Base-by-base conservation (phyloP, 345 rosid species). In the Sisymbrium altissimum region DNA sequence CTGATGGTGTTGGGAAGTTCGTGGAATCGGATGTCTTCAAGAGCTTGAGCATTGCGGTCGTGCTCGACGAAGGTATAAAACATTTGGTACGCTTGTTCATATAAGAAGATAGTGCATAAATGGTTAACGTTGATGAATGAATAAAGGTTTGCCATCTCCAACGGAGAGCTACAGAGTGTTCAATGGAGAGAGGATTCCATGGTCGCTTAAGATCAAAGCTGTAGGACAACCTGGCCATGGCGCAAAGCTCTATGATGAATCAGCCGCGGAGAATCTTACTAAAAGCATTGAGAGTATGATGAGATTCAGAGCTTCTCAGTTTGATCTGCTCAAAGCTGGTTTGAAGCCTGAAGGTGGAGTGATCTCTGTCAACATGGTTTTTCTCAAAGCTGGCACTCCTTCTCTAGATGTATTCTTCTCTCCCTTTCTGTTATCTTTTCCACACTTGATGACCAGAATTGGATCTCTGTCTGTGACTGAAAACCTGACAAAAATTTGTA, bases 141-240 rank as follows among this genome's bases (percentile, higher is more conserved):
- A 59, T 45, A 38, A 4, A 89, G 98, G 97, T 18, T 68, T 90
- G 79, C 84, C 98, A 1, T 92, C 98, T 1, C 75, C 88, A 2
- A 64, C 48, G 48, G 93, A 85, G 74, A 71, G 80, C 46, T 93
- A 93, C 71, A 81, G 88, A 71, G 75, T 77, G 17, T 90, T 88
- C 69, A 88, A 83, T 58, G 93, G 73, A 14, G 98, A 93, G 84
- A 90, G 92, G 82, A 36, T 79, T 68, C 82, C 91, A 0, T 85
- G 96, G 95, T 87, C 90, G 88, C 56, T 87, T 74, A 86, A 80
- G 80, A 85, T 90, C 45, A 93, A 86, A 88, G 90, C 93, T 54
- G 70, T 30, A 9, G 98, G 98, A 18, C 82, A 92, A 41, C 98
- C 98, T 23, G 98, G 97, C 12, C 93, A 93, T 52, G 97, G 97